These are phyloP conservation scores for Hortaea werneckii DNA, from an alignment of 2,329 filamentous ascomycete genomes.

Conservation along the genomic window DNA sequence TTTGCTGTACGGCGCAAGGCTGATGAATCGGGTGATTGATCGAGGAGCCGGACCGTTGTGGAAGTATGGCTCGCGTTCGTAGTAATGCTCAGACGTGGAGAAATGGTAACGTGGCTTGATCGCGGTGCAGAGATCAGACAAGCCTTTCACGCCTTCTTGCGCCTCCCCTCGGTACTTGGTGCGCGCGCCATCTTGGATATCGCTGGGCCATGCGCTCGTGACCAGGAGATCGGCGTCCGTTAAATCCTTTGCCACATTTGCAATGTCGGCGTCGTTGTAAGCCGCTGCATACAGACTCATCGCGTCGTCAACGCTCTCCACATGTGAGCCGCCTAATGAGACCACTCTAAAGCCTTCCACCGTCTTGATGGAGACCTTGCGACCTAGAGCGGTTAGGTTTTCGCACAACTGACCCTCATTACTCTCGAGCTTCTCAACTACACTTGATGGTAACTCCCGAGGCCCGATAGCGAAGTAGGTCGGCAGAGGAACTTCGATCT, in stretches of 20 bases:
- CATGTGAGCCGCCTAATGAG: constrained; percentile 60
- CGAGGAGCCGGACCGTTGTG: constrained; percentile 41
- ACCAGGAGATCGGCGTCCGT: constrained; percentile 77
- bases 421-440: constrained; percentile 63
- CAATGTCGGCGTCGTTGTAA: constrained; percentile 63
- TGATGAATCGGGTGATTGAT: constrained; percentile 77
- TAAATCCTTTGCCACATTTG: constrained; percentile 42
- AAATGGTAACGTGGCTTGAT: constrained; percentile 92
- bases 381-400: constrained; percentile 86
- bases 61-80: constrained; percentile 87
- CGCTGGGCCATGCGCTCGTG: constrained; percentile 75
- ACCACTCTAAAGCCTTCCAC: constrained; percentile 81
- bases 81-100: constrained; percentile 62
- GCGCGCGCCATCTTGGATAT: constrained; percentile 41
- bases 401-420: constrained; percentile 64
- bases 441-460: constrained; percentile 56
- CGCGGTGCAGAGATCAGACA: constrained; percentile 67
- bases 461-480: constrained; percentile 85
- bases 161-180: constrained; percentile 33
- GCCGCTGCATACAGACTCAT: constrained; percentile 62
- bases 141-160: constrained; percentile 29
- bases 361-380: constrained; percentile 78
- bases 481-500: constrained; percentile 63
- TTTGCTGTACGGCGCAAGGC: constrained; percentile 71
- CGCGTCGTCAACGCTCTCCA: constrained; percentile 7